A percentile compares a stretch with the other conserved stretches of the same genome.
These are phyloP conservation scores for Paraurostyla sp. DNA, from an alignment of 73 alveolate species.

Conservation along the genomic window DNA sequence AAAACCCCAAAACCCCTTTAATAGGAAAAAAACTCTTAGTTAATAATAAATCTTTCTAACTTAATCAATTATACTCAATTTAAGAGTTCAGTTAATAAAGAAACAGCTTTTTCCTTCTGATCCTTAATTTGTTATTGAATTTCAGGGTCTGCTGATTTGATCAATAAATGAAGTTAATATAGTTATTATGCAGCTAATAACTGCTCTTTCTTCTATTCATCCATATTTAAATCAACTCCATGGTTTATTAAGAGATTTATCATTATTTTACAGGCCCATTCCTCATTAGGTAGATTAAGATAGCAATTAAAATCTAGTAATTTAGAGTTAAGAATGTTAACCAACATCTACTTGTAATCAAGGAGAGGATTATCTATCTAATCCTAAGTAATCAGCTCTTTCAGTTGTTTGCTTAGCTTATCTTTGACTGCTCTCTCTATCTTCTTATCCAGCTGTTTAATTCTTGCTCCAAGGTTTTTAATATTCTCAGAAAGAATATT, in stretches of 20 bases:
- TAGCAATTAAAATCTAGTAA: neutral
- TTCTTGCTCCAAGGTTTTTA: slow-evolving; percentile 69
- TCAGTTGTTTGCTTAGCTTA: neutral
- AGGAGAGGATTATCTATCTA: slow-evolving; percentile 35
- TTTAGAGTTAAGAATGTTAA: neutral
- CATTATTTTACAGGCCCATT: slow-evolving; percentile 54
- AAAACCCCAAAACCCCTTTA: too few relatives aligned
- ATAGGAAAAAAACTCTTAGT: too few relatives aligned
- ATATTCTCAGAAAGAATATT: slow-evolving; percentile 30
- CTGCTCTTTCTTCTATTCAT: slow-evolving; percentile 17
- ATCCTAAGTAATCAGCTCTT: slow-evolving; percentile 17
- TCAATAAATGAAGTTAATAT: too few relatives aligned
- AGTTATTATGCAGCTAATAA: too few relatives aligned
- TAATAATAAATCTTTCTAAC: too few relatives aligned
- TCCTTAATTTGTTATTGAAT: too few relatives aligned
- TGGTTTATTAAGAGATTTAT: neutral
- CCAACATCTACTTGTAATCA: slow-evolving; percentile 15
- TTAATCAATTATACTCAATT: too few relatives aligned
- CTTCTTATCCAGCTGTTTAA: slow-evolving; percentile 58
- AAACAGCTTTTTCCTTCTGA: too few relatives aligned
- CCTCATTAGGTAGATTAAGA: slow-evolving; percentile 46
- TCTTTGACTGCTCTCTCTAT: slow-evolving; percentile 47
- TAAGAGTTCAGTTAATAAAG: too few relatives aligned
- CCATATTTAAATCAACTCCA: neutral
- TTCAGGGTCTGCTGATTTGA: too few relatives aligned